Evolutionary conservation across 495 filamentous ascomycete species (phyloP), one percentile per base, ranked within the genome.

Genomic region (Penicillium antarcticum): DNA sequence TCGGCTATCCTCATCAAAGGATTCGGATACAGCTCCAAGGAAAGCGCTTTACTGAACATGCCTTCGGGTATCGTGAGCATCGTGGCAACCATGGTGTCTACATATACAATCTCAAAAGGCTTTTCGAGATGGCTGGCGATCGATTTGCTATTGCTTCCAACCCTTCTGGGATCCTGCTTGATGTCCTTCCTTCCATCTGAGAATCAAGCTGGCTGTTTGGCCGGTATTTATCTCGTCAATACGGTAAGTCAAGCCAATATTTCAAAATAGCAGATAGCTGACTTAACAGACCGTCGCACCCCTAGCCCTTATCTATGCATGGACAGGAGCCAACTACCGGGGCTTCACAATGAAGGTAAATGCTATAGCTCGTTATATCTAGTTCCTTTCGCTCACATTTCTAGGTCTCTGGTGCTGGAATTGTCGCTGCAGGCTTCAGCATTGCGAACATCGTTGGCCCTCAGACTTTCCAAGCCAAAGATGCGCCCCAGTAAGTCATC

Each of bases 201-300:
- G 0, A 77, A 70, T 41, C 66, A 65, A 19, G 65, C 63, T 0
- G 82, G 79, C 8, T 71, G 76, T 38, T 68, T 88, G n/a, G 78
- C 73, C 2, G 84, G 84, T 13, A 83, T 86, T 50, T 87, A 85
- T 55, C 68, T 87, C 23, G 72, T 82, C 39, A 85, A 86, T 54
- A 66, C 74, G 17, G 68, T 73, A 56, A 17, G 53, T 52, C 17
- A 21, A 14, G n/a, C 33, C 32, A 33, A 0, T 1, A 31, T 14
- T 18, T 10, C 9, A 10, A 29, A 29, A 1, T 1, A 4, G 5
- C 5, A 8, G 5, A 10, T 29, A 29, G 9, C 49, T 55, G 12
- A 54, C 37, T 4, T 17, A 13, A 23, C 13, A 65, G 63, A 69
- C 61, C 6, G 63, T 72, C 14, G 67, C 72, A 2, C 64, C 66